Conservation (phyloP, 2,329 filamentous ascomycete genomes). For the Stenocarpella maydis region DNA sequence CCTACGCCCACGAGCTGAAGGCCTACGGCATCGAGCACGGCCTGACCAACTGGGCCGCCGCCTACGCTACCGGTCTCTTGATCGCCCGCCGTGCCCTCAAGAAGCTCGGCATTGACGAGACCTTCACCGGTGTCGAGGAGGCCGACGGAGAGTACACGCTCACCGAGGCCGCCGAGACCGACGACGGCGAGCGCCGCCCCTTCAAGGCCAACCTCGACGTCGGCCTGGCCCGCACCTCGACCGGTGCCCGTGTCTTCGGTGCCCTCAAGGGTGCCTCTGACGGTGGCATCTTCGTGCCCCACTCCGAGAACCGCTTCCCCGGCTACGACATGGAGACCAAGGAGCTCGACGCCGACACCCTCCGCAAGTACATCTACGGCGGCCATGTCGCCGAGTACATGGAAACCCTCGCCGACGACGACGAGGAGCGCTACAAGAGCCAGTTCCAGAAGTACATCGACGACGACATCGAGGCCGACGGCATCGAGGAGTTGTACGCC, state of each 20-base stretch:
- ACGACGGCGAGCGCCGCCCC: slow-evolving; percentile 92
- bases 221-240: slow-evolving; percentile 95
- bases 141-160: slow-evolving; percentile 94
- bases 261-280: slow-evolving; percentile 99
- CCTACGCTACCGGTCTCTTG: slow-evolving; percentile 95
- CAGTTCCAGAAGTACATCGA: slow-evolving; percentile 99
- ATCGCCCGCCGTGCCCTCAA: slow-evolving; percentile 95
- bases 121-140: slow-evolving; percentile 96
- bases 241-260: slow-evolving; percentile 97
- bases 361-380: slow-evolving; percentile 99
- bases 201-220: slow-evolving; percentile 99
- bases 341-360: slow-evolving; percentile 96
- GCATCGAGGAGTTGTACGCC: slow-evolving; percentile 93
- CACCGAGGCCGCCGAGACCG: slow-evolving; percentile 91
- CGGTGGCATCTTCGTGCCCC: slow-evolving; percentile 94
- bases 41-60: slow-evolving; percentile 99
- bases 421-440: slow-evolving; percentile 99
- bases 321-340: slow-evolving; percentile 97
- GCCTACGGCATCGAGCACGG: slow-evolving; percentile 98
- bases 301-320: slow-evolving; percentile 99
- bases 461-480: slow-evolving; percentile 94
- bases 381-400: slow-evolving; percentile 99
- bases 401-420: slow-evolving; percentile 99
- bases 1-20: slow-evolving; percentile 97
- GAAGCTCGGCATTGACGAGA: slow-evolving; percentile 95